These are phyloP conservation scores for Microbotryum scabiosae DNA, from an alignment of 1,284 basidiomycete genomes.

Conservation along the genomic window DNA sequence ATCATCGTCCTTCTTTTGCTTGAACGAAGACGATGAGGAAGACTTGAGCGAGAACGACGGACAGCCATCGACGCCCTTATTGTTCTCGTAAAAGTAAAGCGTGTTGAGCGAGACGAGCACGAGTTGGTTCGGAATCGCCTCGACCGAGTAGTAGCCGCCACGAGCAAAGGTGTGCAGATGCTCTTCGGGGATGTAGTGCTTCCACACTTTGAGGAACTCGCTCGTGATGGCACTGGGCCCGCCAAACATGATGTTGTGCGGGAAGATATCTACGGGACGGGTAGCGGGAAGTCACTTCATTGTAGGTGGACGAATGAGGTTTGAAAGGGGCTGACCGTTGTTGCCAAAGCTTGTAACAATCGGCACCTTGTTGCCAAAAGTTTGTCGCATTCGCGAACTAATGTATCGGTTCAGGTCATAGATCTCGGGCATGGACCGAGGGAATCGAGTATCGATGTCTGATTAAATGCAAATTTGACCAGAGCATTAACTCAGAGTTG, in stretches of 20 bases:
- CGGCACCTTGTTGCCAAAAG: slow-evolving; percentile 64
- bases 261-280: slow-evolving; percentile 14
- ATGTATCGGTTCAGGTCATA: slow-evolving; percentile 64
- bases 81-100: slow-evolving; percentile 84
- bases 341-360: slow-evolving; percentile 75
- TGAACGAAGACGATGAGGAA: not conserved
- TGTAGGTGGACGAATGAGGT: not conserved
- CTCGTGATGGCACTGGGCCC: slow-evolving; percentile 53
- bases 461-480: not conserved
- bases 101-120: slow-evolving; percentile 84
- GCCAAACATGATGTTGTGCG: slow-evolving; percentile 38
- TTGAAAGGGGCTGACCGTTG: slow-evolving; percentile 34
- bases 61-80: slow-evolving; percentile 56
- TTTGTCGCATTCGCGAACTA: slow-evolving; percentile 58
- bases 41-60: slow-evolving; percentile 7
- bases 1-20: slow-evolving; percentile 42
- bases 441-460: slow-evolving; percentile 71
- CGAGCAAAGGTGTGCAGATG: slow-evolving; percentile 51
- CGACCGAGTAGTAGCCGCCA: slow-evolving; percentile 71
- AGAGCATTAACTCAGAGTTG: not conserved
- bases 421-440: slow-evolving; percentile 74
- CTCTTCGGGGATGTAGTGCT: slow-evolving; percentile 69
- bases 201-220: slow-evolving; percentile 74
- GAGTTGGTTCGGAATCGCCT: slow-evolving; percentile 61
- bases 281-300: not conserved